These are phyloP conservation scores for Peribolospora kevripleyi DNA, from an alignment of 768 basidiomycete species.

Conservation along the genomic window DNA sequence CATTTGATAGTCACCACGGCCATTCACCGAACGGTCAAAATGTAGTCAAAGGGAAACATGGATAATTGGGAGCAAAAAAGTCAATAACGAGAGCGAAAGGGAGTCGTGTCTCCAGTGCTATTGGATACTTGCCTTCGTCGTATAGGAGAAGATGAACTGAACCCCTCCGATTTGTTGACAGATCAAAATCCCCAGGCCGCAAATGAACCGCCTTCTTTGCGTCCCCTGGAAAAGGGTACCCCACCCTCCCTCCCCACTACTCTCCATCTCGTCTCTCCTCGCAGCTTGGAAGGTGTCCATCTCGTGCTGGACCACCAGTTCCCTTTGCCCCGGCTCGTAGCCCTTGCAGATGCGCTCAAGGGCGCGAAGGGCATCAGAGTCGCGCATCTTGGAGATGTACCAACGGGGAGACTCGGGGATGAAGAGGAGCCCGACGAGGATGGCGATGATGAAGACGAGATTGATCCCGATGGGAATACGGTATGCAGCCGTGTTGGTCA, in stretches of 20 bases:
- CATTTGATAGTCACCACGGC: too few relatives aligned
- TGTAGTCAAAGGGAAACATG: too few relatives aligned
- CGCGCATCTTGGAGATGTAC: conserved; percentile 16
- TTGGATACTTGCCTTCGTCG: neutral
- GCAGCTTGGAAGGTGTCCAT: conserved; percentile 11
- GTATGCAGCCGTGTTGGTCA: conserved; percentile 8
- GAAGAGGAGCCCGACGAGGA: conserved; percentile 13
- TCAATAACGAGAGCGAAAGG: too few relatives aligned
- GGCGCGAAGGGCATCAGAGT: conserved; percentile 16
- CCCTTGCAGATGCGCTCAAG: conserved; percentile 15
- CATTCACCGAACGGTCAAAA: too few relatives aligned
- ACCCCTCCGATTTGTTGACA: conserved; percentile 19
- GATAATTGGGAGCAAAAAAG: too few relatives aligned
- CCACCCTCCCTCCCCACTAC: conserved; percentile 14
- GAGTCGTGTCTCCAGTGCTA: too few relatives aligned
- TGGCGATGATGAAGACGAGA: conserved; percentile 15
- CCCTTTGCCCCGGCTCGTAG: conserved; percentile 4
- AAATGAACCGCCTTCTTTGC: conserved; percentile 16
- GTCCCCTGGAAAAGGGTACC: conserved; percentile 13
- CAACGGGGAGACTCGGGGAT: conserved; percentile 16
- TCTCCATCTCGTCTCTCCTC: conserved; percentile 14
- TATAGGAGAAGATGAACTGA: conserved; percentile 19
- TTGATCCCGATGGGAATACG: conserved; percentile 12
- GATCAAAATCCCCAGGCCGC: conserved; percentile 18
- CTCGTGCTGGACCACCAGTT: neutral